Conservation (phyloP, 139 green algal species). For the Nannochloris sp. region DNA sequence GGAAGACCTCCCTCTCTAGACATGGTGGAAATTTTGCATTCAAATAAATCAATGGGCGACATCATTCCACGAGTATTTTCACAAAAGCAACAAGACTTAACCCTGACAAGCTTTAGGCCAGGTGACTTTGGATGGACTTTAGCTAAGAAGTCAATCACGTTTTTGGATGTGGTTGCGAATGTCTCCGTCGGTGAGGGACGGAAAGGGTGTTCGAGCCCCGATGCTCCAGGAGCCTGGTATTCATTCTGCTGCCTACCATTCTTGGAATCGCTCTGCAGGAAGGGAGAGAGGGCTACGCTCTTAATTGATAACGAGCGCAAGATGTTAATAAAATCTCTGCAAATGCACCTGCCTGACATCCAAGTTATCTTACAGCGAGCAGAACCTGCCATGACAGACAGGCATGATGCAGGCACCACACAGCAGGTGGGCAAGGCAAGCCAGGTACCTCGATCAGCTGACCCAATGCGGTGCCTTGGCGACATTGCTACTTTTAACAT, state of each 20-base stretch:
- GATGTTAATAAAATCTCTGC: neutral
- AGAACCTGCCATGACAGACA: neutral
- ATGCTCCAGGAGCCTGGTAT: neutral
- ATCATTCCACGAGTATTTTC: neutral
- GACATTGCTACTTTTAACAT: neutral
- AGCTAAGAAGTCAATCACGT: neutral
- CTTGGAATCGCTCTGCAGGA: neutral
- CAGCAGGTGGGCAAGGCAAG: neutral
- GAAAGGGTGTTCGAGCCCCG: too few relatives aligned
- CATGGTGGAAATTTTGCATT: neutral
- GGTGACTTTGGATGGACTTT: neutral
- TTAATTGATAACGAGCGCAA: neutral
- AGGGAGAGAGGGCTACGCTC: neutral
- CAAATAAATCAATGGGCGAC: neutral
- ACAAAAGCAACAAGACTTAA: neutral
- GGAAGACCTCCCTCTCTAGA: neutral
- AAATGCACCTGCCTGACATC: neutral
- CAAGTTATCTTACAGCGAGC: neutral
- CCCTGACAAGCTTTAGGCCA: neutral
- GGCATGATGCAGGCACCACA: neutral
- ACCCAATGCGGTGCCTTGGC: neutral
- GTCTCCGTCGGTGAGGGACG: neutral
- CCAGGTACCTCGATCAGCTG: too few relatives aligned
- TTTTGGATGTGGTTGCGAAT: neutral
- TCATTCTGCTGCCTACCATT: neutral